Evolutionary conservation across 768 basidiomycete genomes (phyloP).

Genomic region (Rhodotorula paludigena): DNA sequence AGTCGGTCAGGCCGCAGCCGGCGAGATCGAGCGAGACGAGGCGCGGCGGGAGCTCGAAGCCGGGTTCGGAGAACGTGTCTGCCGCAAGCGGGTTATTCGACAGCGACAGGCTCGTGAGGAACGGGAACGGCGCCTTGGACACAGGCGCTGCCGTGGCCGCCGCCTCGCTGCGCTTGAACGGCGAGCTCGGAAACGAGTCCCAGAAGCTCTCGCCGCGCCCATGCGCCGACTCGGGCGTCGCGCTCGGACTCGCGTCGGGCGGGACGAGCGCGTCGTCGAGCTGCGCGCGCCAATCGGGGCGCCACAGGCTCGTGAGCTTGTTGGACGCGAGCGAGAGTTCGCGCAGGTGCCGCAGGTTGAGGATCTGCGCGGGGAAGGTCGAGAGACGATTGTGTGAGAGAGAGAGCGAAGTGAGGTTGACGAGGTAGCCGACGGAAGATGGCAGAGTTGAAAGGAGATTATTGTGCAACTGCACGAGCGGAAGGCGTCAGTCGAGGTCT

Average conservation of each 20-base stretch:
- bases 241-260: constrained; percentile 15
- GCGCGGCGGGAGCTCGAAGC: constrained; percentile 15
- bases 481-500: not conserved
- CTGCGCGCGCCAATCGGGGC: not conserved
- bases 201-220: constrained; percentile 5
- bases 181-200: not conserved
- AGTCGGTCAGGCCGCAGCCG: constrained; percentile 3
- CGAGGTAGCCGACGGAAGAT: constrained; percentile 11
- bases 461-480: constrained; percentile 14
- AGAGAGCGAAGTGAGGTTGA: constrained; percentile 23
- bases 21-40: constrained; percentile 19
- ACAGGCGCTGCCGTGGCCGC: not conserved
- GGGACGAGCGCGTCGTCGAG: constrained; percentile 1
- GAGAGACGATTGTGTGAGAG: constrained; percentile 19
- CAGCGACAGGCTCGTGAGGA: constrained; percentile 3
- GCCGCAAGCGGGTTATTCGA: constrained; percentile 5
- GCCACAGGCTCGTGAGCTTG: constrained; percentile 23
- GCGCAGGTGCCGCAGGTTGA: constrained; percentile 14
- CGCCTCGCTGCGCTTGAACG: not conserved
- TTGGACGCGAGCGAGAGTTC: constrained; percentile 26
- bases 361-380: constrained; percentile 14
- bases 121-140: constrained; percentile 6
- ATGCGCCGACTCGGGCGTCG: constrained; percentile 20
- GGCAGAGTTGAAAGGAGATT: constrained; percentile 18
- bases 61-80: not conserved